Percentiles rank a stretch among this genome's conserved stretches.
Conservation (phyloP, 2,329 filamentous ascomycete genomes). For the Venturia nashicola region DNA sequence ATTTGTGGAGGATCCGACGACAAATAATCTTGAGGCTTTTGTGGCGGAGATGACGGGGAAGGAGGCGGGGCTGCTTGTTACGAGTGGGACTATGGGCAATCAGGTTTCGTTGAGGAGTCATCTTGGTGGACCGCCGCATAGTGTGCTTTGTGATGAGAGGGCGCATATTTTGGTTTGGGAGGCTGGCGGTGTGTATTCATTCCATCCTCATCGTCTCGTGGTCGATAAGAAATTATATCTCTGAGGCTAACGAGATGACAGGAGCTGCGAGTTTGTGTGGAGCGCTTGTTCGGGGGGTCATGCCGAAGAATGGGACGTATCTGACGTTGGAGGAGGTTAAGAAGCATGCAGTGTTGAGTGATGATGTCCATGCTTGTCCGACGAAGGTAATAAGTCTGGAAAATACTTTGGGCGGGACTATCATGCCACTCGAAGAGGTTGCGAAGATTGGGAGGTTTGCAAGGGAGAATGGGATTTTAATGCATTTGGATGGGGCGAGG, state of each 20-base stretch:
- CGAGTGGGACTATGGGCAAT: constrained; percentile 92
- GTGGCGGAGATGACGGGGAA: constrained; percentile 64
- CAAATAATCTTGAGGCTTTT: constrained; percentile 60
- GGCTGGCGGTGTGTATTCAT: constrained; percentile 38
- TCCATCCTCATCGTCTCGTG: too few relatives aligned
- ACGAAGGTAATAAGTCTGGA: constrained; percentile 74
- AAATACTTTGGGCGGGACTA: constrained; percentile 69
- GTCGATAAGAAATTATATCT: too few relatives aligned
- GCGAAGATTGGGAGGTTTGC: constrained; percentile 58
- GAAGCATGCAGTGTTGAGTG: constrained; percentile 48
- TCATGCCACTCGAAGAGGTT: constrained; percentile 65
- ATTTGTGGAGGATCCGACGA: constrained; percentile 67
- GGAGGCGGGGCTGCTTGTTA: constrained; percentile 64
- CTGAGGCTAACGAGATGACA: too few relatives aligned
- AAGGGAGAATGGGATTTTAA: constrained; percentile 46
- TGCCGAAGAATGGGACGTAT: constrained; percentile 58
- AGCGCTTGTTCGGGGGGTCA: constrained; percentile 54
- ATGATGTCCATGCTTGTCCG: constrained; percentile 67
- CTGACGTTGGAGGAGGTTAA: constrained; percentile 67
- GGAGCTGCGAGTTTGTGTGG: constrained; percentile 55
- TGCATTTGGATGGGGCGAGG: constrained; percentile 70
- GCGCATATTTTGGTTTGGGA: constrained; percentile 66
- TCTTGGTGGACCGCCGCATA: constrained; percentile 66
- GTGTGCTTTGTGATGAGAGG: constrained; percentile 65
- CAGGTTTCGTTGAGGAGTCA: constrained; percentile 72